Evolutionary conservation across 139 green algal species (phyloP).

Genomic region (Mychonastes homosphaera): DNA sequence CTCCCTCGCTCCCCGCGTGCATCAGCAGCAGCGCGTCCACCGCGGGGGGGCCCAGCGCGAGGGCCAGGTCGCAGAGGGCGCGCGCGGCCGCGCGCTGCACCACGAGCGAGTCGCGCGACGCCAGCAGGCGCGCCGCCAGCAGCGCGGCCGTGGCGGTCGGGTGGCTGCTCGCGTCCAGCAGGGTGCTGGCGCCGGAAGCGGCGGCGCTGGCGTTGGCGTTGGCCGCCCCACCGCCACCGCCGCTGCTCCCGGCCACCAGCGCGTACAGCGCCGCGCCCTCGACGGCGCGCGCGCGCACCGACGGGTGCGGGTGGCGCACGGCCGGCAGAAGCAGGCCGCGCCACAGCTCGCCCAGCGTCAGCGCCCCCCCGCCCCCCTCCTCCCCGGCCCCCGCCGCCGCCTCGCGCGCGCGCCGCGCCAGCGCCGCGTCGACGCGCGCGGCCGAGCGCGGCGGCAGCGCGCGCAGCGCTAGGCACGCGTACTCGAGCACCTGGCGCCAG

Average conservation of each 20-base stretch:
- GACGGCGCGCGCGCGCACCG: conserved; percentile 3
- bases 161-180: too few relatives aligned
- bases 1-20: too few relatives aligned
- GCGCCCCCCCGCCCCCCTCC: too few relatives aligned
- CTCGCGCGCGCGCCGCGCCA: too few relatives aligned
- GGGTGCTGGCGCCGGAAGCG: too few relatives aligned
- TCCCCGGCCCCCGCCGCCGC: too few relatives aligned
- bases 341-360: not conserved
- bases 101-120: not conserved
- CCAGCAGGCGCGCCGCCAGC: not conserved
- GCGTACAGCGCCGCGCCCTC: conserved; percentile 10
- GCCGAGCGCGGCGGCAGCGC: too few relatives aligned
- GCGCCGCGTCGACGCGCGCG: too few relatives aligned
- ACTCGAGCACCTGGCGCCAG: conserved; percentile 4
- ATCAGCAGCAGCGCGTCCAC: conserved; percentile 9
- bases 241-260: not conserved
- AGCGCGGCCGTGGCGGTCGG: conserved; percentile 1
- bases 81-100: not conserved
- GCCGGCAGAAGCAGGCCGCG: not conserved
- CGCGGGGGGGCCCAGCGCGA: conserved; percentile 9
- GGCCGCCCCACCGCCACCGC: too few relatives aligned
- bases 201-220: too few relatives aligned
- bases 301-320: not conserved
- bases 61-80: conserved; percentile 9
- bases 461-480: not conserved